Evolutionary conservation across 2,329 filamentous ascomycete genomes (phyloP), one percentile per base, ranked within the genome.

Genomic region (Colletotrichum ledebouriae): DNA sequence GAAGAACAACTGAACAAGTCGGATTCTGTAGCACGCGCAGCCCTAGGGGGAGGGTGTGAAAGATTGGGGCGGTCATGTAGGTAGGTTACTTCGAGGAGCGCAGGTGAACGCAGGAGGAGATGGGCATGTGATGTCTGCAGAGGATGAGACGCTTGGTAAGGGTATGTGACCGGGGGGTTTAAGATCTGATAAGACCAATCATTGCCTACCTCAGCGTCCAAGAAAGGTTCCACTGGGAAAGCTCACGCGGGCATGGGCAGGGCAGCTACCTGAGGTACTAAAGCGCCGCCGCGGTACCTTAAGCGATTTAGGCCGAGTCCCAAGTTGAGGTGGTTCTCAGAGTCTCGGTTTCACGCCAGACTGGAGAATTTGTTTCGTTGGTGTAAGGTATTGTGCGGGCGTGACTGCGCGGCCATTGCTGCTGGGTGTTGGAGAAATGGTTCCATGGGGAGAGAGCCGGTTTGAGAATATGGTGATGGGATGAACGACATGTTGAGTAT

Each of bases 111-210:
- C 53, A 63, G 64, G 5, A 52, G 33, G 49, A 52, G 50, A 29
- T 49, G 63, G 59, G 29, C 64, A 63, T 59, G 68, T 68, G 58
- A 63, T 60, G 64, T 37, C 64, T 63, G 55, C n/a, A n/a, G n/a
- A n/a, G 46, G 68, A 56, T 63, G 68, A 68, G 68, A 63, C 59
- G 59, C 34, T 55, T 68, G 63, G 61, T 46, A 56, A 50, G 29
- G 15, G 15, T 39, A 39, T 2, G 10, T 11, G 57, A 56, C 55
- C 59, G 41, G 53, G 68, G 55, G 17, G 10, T 33, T 55, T 66
- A 39, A 39, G 66, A 69, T 69, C 66, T 69, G 66, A 69, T 69
- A 69, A 69, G 66, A 50, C 60, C 46, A 59, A 59, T 65, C 15
- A 61, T 41, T 50, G 58, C 44, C 44, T 67, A 67, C 58, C 58